Percentiles rank a stretch among this genome's conserved stretches.
Conservation (phyloP, 169 alveolate species). For the Plasmodium falciparum region DNA sequence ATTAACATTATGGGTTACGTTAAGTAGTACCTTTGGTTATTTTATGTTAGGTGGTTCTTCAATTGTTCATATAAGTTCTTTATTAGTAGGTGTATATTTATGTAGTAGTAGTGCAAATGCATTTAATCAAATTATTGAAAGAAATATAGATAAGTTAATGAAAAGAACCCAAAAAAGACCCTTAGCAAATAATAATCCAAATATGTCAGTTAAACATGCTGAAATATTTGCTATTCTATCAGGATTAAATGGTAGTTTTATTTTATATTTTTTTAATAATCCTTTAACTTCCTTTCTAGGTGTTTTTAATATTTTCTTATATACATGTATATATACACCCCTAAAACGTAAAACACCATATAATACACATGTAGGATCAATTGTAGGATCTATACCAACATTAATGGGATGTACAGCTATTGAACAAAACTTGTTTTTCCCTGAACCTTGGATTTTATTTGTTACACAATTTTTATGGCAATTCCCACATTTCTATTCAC, state of each 20-base stretch:
- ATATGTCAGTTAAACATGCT: constrained; percentile 41
- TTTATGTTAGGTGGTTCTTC: constrained; percentile 79
- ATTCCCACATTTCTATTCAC: constrained; percentile 86
- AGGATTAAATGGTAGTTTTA: constrained; percentile 30
- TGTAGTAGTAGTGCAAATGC: constrained; percentile 87
- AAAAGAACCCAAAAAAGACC: constrained; percentile 84
- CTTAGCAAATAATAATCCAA: constrained; percentile 23
- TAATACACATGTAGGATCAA: constrained; percentile 87
- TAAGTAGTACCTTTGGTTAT: constrained; percentile 86
- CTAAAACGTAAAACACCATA: constrained; percentile 78
- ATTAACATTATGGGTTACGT: constrained; percentile 86
- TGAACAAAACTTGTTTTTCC: constrained; percentile 73
- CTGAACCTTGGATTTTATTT: constrained; percentile 85
- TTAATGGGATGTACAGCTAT: constrained; percentile 86
- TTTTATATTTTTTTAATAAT: constrained; percentile 57
- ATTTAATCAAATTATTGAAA: constrained; percentile 85
- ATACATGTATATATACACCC: constrained; percentile 72
- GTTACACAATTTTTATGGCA: constrained; percentile 86
- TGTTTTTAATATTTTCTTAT: constrained; percentile 45
- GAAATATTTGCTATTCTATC: constrained; percentile 52
- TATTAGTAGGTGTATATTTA: constrained; percentile 78
- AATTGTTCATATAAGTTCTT: constrained; percentile 6
- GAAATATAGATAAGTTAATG: constrained; percentile 83
- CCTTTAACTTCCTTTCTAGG: constrained; percentile 56
- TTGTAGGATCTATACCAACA: constrained; percentile 88